Percentiles rank a stretch among this genome's conserved stretches.
Evolutionary conservation across 768 basidiomycete genomes (phyloP).

Genomic region (Lepiota venenata): DNA sequence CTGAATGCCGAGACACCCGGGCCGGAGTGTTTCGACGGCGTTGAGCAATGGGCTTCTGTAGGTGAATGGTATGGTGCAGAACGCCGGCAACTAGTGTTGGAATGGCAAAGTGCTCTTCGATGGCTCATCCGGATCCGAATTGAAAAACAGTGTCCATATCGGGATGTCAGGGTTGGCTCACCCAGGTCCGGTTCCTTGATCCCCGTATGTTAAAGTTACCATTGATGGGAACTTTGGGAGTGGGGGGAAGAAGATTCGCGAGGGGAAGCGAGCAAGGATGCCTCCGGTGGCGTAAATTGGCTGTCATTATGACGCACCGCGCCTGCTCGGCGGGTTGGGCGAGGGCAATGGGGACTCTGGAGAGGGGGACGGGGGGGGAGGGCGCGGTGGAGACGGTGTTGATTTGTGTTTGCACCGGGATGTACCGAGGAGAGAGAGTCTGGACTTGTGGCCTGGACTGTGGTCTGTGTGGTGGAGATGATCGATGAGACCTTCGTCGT

Average conservation of each 20-base stretch:
- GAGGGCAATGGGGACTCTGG: no score
- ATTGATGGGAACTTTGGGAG: neutral
- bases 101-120: no score
- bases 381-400: neutral
- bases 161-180: neutral
- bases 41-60: no score
- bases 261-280: neutral
- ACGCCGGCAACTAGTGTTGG: no score
- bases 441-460: neutral
- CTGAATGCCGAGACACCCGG: no score
- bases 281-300: neutral
- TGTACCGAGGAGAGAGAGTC: slow-evolving; percentile 1
- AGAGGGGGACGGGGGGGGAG: neutral
- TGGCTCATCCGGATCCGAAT: no score
- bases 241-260: neutral
- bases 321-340: no score
- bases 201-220: slow-evolving; percentile 5
- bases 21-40: no score
- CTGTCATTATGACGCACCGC: no score
- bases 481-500: neutral
- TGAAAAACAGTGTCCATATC: no score
- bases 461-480: no score
- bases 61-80: no score
- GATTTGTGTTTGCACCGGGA: slow-evolving; percentile 6
- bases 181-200: neutral